Base-by-base conservation (phyloP, 352 stramenopile genomes). In the Globisporangium canariense region DNA sequence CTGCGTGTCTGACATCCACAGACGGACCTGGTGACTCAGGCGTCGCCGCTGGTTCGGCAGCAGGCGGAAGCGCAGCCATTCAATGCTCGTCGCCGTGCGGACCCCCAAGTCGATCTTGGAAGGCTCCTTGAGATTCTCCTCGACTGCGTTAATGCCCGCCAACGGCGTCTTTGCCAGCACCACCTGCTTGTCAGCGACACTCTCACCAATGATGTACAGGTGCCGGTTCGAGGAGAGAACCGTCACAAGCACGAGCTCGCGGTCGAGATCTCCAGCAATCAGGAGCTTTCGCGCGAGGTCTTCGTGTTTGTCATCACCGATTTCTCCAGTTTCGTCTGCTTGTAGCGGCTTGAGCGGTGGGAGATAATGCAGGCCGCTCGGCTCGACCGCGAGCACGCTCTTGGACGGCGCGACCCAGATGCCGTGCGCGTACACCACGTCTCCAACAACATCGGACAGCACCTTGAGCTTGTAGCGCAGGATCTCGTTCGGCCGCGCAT, bases 381-480 rank as follows among this genome's bases (percentile, higher is more conserved):
- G 54, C 4, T 75, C 43, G 22, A 67, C 52, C 8, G 72, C 34
- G 4, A 77, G 41, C 13, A 73, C 20, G 22, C 64, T 73, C 28
- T 56, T 56, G 5, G 65, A 64, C 7, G 74, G 70, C 51, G 84
- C 66, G 3, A 89, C 60, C 78, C 83, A 94, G 25, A 86, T 49
- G 3, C 82, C 86, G 59, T 89, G 81, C 16, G 84, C 86, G 45
- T 83, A 86, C 34, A 86, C 70, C 5, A 94, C 74, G 49, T 69
- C 71, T 8, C 74, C 76, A 6, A 80, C 70, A 0, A 75, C 73
- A 53, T 91, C 75, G 6, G 70, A 69, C 2, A 93, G 47, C 9
- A 91, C 79, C 64, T 93, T 90, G 53, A 94, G 66, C 62, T 90
- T 91, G 67, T 90, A 91, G 11, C 86, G 84, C 25, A 91, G 69